These are phyloP conservation scores for Ochetophila trinervis DNA, from an alignment of 306 rosid genomes.

Conservation along the genomic window DNA sequence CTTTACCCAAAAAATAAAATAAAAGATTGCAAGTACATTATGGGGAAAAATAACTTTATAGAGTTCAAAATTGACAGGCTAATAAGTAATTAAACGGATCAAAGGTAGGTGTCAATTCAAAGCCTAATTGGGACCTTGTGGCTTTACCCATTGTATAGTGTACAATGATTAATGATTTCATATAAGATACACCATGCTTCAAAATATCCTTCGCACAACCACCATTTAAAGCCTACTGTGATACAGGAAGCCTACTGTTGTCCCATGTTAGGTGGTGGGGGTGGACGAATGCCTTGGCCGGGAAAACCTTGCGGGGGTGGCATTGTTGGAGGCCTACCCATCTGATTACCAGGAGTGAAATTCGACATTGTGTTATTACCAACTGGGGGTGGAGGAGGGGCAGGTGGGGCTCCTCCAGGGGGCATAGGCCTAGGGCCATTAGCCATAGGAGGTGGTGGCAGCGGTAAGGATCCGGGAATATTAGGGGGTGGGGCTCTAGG, in stretches of 20 bases:
- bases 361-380: conserved; percentile 45
- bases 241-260: conserved; percentile 19
- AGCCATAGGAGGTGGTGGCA: conserved; percentile 75
- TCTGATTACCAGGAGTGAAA: conserved; percentile 57
- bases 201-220: neutral
- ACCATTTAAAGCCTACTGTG: conserved; percentile 6
- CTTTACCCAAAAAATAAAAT: no score
- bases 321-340: conserved; percentile 63
- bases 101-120: no score
- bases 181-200: no score
- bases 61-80: no score
- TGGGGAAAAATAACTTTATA: no score
- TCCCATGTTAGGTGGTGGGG: conserved; percentile 71
- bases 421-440: conserved; percentile 85
- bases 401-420: conserved; percentile 69
- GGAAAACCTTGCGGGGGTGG: conserved; percentile 82
- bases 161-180: no score
- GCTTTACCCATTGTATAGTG: no score
- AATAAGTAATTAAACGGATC: no score
- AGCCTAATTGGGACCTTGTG: no score
- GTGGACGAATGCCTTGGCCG: conserved; percentile 51
- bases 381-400: conserved; percentile 77
- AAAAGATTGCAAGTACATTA: no score
- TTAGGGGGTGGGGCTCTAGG: conserved; percentile 79
- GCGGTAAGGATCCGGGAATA: conserved; percentile 66